Evolutionary conservation across 139 green algal genomes (phyloP).

Genomic region (Chlorella vulgaris): DNA sequence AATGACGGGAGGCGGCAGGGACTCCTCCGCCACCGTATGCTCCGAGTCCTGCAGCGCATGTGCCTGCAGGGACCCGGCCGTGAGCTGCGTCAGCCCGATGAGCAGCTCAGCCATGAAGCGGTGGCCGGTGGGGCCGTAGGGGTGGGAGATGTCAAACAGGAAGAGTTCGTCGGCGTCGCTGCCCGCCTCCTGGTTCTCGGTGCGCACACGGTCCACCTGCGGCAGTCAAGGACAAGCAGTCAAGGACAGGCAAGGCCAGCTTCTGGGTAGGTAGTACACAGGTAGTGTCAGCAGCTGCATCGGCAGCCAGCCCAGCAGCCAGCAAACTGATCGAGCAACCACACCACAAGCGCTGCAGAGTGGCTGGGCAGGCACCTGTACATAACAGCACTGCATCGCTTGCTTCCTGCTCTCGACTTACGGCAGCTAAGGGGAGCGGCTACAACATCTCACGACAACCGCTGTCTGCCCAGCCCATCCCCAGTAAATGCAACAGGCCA

Average conservation of each 20-base stretch:
- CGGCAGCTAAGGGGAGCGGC: too few species aligned
- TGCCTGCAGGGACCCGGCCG: conserved; percentile 2
- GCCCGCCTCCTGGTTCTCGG: not conserved
- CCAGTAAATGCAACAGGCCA: too few species aligned
- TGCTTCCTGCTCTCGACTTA: too few species aligned
- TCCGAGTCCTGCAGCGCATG: conserved; percentile 8
- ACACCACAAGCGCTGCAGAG: too few species aligned
- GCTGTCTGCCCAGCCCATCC: too few species aligned
- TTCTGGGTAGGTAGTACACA: not conserved
- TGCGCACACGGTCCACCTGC: conserved; percentile 30
- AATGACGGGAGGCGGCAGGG: conserved; percentile 31
- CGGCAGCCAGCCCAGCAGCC: not conserved
- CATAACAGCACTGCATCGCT: too few species aligned
- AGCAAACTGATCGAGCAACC: too few species aligned
- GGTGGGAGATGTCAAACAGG: conserved; percentile 33
- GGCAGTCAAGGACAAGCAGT: not conserved
- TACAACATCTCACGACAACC: too few species aligned
- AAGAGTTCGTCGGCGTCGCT: conserved; percentile 13
- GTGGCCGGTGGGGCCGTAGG: conserved; percentile 38
- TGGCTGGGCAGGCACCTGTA: too few species aligned
- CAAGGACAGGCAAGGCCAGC: not conserved
- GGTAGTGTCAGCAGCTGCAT: not conserved
- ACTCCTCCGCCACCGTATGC: not conserved
- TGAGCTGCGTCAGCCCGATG: conserved; percentile 29
- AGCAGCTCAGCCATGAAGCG: conserved; percentile 36